Evolutionary conservation across 331 rosid genomes (phyloP), one percentile per base, ranked within the genome.

Genomic region (Prunus yedoensis): DNA sequence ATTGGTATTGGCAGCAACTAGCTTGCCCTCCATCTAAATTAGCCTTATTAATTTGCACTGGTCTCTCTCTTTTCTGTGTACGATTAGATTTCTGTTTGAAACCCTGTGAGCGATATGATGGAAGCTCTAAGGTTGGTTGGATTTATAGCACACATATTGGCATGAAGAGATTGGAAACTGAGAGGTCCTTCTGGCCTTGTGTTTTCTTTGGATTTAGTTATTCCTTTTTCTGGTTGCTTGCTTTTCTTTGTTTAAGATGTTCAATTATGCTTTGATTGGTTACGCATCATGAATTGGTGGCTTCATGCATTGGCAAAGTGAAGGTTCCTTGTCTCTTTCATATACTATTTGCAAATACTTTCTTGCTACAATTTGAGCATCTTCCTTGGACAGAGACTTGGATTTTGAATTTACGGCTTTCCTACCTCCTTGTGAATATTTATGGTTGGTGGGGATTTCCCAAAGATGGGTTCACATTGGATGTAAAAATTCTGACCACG

Each of bases 201-300:
- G 82, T 75, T 65, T 79, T 66, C 86, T 83, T 79, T 61, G 47
- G 51, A 73, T 45, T 14, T 49, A 50, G 78, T 83, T 84, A 84
- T 80, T 84, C 82, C 58, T 68, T 83, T 23, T 20, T 75, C 32
- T 49, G 25, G 5, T 5, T 53, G 53, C 13, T 68, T 4, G 68
- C 49, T 53, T 57, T 58, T 58, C 71, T 56, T 71, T 69, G 66
- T 68, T 38, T 18, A 9, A 74, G 75, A 53, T 46, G 74, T 73
- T 17, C 45, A 65, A 52, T 41, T 62, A 80, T 80, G 66, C 80
- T 81, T 77, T 77, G 2, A 17, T 73, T 59, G 27, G 47, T 73
- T 45, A 23, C 21, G 23, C 12, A 35, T 38, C 8, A 27, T 30
- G 4, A 46, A n/a, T 74, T 60, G 65, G 72, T 67, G 54, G 69